Conservation (phyloP, 1,139 yeast genomes). For the Meyerozyma carpophila region DNA sequence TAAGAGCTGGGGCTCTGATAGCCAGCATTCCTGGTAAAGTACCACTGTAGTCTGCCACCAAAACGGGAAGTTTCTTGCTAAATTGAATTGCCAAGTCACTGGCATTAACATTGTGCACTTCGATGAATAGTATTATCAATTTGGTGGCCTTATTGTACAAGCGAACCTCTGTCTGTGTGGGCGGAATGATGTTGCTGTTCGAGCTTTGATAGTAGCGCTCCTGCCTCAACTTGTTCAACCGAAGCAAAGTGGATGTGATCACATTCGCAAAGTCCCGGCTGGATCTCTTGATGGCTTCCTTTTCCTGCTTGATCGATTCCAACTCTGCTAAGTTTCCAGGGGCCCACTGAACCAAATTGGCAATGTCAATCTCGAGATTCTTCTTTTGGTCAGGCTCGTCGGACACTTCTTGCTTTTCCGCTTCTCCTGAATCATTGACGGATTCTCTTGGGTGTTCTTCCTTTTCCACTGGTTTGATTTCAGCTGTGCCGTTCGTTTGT, state of each 20-base stretch:
- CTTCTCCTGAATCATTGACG: slow-evolving; percentile 8
- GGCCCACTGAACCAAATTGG: slow-evolving; percentile 48
- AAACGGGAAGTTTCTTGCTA: slow-evolving; percentile 55
- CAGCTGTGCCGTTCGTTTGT: slow-evolving; percentile 5
- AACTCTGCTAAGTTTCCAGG: slow-evolving; percentile 33
- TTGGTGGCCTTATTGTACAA: slow-evolving; percentile 40
- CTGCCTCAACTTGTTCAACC: slow-evolving; percentile 61
- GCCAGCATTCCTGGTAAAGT: slow-evolving; percentile 61
- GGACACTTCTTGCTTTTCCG: slow-evolving; percentile 2
- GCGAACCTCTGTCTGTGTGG: slow-evolving; percentile 22
- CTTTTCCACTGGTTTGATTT: slow-evolving; percentile 3
- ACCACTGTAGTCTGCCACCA: slow-evolving; percentile 72
- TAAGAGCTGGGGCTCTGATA: slow-evolving; percentile 9
- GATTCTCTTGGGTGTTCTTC: slow-evolving; percentile 7
- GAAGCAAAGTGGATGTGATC: slow-evolving; percentile 51
- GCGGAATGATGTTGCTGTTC: slow-evolving; percentile 23
- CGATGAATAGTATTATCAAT: slow-evolving; percentile 26
- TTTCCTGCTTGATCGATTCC: slow-evolving; percentile 22
- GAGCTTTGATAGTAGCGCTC: slow-evolving; percentile 40
- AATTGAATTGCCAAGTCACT: slow-evolving; percentile 27
- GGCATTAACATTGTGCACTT: slow-evolving; percentile 21
- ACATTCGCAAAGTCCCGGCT: slow-evolving; percentile 39
- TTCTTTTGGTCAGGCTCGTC: not conserved
- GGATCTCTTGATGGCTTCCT: slow-evolving; percentile 18
- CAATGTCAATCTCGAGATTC: slow-evolving; percentile 30